phyloP scores from a whole-genome alignment of 371 early-diverging fungal genomes.

The Cokeromyces recurvatus region DNA sequence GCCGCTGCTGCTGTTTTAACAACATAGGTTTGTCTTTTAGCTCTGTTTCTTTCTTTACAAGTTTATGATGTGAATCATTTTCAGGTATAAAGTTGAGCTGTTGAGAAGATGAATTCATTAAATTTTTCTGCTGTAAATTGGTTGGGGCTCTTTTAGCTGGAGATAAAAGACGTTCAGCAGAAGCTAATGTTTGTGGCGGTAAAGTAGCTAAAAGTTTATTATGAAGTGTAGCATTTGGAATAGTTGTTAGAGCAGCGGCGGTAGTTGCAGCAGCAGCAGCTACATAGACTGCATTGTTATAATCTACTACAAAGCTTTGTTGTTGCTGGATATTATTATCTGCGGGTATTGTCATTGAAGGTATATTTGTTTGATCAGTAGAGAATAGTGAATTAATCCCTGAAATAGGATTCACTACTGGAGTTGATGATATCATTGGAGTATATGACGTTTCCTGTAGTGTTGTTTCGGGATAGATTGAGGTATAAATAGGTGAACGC shows the following conservation, averaged over 20 bases:
- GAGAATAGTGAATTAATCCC: conserved; percentile 2
- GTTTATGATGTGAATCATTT: conserved; percentile 4
- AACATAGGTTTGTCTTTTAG: too few relatives aligned
- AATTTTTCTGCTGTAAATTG: too few relatives aligned
- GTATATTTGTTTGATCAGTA: neutral
- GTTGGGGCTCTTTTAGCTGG: too few relatives aligned
- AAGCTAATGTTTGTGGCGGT: conserved; percentile 30
- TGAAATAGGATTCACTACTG: neutral
- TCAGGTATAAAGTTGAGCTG: too few relatives aligned
- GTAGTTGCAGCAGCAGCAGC: conserved; percentile 6
- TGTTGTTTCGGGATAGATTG: too few relatives aligned
- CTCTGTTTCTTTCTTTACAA: neutral
- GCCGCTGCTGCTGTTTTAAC: too few relatives aligned
- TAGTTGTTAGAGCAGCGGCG: conserved; percentile 3
- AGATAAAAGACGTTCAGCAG: conserved; percentile 29
- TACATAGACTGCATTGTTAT: conserved; percentile 3
- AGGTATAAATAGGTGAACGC: too few relatives aligned
- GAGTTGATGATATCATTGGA: too few relatives aligned
- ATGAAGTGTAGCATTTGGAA: conserved; percentile 27
- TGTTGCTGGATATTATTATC: neutral
- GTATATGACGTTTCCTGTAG: too few relatives aligned
- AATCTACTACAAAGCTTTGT: conserved; percentile 1
- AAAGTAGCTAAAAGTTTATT: conserved; percentile 34
- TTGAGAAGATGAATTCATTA: too few relatives aligned
- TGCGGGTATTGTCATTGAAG: neutral